Evolutionary conservation across 805 yeast species (phyloP), one percentile per base, ranked within the genome.

Genomic region (Yarrowia porcina): DNA sequence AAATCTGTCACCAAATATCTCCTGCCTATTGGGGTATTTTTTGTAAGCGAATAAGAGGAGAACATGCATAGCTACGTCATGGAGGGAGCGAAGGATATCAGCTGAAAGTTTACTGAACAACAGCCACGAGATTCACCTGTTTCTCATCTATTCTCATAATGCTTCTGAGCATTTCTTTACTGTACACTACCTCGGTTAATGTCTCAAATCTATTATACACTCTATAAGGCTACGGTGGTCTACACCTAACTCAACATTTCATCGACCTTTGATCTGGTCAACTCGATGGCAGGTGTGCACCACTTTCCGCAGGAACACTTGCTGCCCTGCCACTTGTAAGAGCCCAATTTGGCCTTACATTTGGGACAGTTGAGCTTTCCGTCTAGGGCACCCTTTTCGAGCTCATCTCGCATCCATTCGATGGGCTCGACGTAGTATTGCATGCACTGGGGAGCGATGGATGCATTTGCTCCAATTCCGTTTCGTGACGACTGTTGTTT

Each of bases 291-390:
- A 0, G 99, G 99, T 10, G 90, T 82, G 80, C 93, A 86, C 99
- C 99, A 94, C 69, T 83, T 84, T 2, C 97, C 97, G 74, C 99
- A 94, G 64, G 94, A 84, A 73, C 99, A 94, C 69, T 96, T 78
- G 1, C 93, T 84, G 0, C 99, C 99, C 69, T 86, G 89, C 99
- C 99, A 94, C 66, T 86, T 84, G 72, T 91, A 94, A 0, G 90
- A 91, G 13, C 99, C 99, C 2, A 94, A 83, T 75, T 93, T 94
- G 15, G 88, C 79, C 5, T 78, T 77, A 76, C 99, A 94, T 70
- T 86, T 87, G 2, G 94, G 94, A 73, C 99, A 94, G 11, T 76
- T 73, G 45, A 94, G 84, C 70, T 88, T 89, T 2, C 99, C 99
- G 72, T 93, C 97, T 9, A 94, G 69, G 59, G 85, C 88, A 35